Conservation (phyloP, 139 green algal species). For the Chlamydomonas schloesseri region DNA sequence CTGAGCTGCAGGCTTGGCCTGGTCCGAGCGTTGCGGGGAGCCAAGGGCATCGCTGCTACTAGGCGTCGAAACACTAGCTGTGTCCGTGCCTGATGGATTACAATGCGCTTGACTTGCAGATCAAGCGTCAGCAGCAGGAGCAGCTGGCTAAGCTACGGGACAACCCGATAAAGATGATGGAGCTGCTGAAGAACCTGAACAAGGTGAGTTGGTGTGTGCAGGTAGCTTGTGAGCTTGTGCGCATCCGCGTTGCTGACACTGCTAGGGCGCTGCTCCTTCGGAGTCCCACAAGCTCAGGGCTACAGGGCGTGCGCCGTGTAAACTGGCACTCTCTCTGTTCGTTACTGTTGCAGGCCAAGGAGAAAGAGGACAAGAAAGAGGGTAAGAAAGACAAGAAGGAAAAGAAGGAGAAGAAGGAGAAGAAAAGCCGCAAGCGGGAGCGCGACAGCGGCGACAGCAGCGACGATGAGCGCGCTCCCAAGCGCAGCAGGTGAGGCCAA, state of each 20-base stretch:
- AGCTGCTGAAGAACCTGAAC: slow-evolving; percentile 58
- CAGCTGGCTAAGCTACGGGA: slow-evolving; percentile 70
- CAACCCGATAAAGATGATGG: slow-evolving; percentile 85
- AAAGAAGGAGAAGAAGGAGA: slow-evolving; percentile 67
- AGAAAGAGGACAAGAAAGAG: slow-evolving; percentile 38
- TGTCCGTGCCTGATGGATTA: too few relatives aligned
- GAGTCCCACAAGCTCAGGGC: too few relatives aligned
- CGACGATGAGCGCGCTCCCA: slow-evolving; percentile 27
- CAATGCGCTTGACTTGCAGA: slow-evolving; percentile 55
- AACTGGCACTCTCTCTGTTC: too few relatives aligned
- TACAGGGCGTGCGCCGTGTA: too few relatives aligned
- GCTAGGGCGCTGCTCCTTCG: too few relatives aligned
- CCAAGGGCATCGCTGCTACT: too few relatives aligned
- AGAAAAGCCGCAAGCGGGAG: slow-evolving; percentile 51
- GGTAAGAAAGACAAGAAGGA: slow-evolving; percentile 57
- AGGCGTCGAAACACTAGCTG: too few relatives aligned
- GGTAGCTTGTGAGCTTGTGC: too few relatives aligned
- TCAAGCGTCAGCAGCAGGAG: slow-evolving; percentile 82
- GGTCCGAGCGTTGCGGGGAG: too few relatives aligned
- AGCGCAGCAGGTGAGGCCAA: slow-evolving; percentile 49
- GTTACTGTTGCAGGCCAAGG: slow-evolving; percentile 25
- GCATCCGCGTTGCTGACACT: too few relatives aligned
- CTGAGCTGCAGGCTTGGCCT: too few relatives aligned
- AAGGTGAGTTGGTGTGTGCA: slow-evolving; percentile 3
- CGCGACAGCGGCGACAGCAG: slow-evolving; percentile 16